Evolutionary conservation across 1,139 yeast genomes (phyloP).

Genomic region (Candida anutae): DNA sequence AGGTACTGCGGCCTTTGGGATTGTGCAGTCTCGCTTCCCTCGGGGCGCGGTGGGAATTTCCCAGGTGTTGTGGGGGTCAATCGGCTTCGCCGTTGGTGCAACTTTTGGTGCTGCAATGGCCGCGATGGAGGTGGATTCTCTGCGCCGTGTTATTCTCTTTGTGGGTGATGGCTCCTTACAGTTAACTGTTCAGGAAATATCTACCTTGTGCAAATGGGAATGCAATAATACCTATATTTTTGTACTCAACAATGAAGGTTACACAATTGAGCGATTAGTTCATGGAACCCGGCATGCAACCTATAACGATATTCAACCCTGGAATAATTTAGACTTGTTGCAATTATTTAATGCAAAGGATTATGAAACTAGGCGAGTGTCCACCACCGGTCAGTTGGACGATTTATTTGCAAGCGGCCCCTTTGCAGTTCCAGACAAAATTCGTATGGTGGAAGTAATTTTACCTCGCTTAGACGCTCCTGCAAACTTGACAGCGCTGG

Average conservation of each 20-base stretch:
- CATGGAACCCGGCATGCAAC: conserved; percentile 72
- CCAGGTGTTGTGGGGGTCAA: conserved; percentile 29
- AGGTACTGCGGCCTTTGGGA: conserved; percentile 37
- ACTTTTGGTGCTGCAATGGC: conserved; percentile 27
- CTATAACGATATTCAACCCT: conserved; percentile 75
- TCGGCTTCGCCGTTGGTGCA: conserved; percentile 26
- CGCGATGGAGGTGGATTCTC: conserved; percentile 56
- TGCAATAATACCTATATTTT: conserved; percentile 68
- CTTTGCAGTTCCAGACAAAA: conserved; percentile 55
- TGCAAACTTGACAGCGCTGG: conserved; percentile 40
- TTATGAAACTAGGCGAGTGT: conserved; percentile 47
- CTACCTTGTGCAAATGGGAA: conserved; percentile 76
- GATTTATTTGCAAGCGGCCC: conserved; percentile 43
- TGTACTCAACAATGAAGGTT: conserved; percentile 61
- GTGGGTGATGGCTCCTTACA: conserved; percentile 91
- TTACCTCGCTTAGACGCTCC: conserved; percentile 83
- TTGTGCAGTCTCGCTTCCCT: conserved; percentile 30
- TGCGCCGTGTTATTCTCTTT: conserved; percentile 69
- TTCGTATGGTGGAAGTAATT: conserved; percentile 74
- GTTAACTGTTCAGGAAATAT: conserved; percentile 80
- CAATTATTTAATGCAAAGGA: conserved; percentile 66
- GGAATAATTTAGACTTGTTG: conserved; percentile 67
- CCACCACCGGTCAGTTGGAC: conserved; percentile 63
- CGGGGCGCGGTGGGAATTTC: conserved; percentile 29
- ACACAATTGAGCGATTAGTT: conserved; percentile 77